These are phyloP conservation scores for Piloderma croceum DNA, from an alignment of 768 basidiomycete species.

Conservation along the genomic window DNA sequence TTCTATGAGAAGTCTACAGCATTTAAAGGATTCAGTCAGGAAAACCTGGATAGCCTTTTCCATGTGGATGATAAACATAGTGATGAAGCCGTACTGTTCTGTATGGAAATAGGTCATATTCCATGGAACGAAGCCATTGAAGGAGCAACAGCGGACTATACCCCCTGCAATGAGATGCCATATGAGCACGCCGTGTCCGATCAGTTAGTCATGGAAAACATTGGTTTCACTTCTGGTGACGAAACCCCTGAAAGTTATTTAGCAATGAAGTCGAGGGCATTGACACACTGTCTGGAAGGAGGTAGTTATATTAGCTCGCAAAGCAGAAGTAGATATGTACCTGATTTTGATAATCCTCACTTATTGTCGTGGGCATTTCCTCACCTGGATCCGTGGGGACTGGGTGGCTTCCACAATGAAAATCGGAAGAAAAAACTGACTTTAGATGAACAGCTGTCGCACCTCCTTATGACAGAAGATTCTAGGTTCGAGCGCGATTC, in stretches of 20 bases:
- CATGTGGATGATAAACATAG: not conserved
- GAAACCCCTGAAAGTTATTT: slow-evolving; percentile 4
- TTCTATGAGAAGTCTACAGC: not conserved
- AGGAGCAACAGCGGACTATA: not conserved
- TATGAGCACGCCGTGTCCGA: not conserved
- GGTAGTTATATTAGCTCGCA: not conserved
- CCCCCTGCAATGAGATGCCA: not conserved
- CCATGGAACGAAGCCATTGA: not conserved
- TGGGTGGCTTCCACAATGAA: slow-evolving; percentile 5
- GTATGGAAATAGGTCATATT: not conserved
- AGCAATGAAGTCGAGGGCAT: slow-evolving; percentile 5
- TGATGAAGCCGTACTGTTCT: slow-evolving; percentile 3
- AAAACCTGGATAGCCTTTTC: not conserved
- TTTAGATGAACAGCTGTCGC: not conserved
- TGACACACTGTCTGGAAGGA: slow-evolving; percentile 1
- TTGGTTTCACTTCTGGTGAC: slow-evolving; percentile 14
- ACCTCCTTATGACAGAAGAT: not conserved
- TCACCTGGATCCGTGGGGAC: slow-evolving; percentile 12
- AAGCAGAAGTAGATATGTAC: not conserved
- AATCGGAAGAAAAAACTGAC: not conserved
- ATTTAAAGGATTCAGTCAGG: slow-evolving; percentile 1
- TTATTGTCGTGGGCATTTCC: slow-evolving; percentile 9
- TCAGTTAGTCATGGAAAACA: slow-evolving; percentile 14
- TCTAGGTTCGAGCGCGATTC: not conserved
- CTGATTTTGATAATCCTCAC: slow-evolving; percentile 7